Evolutionary conservation across 192 early-diverging fungal genomes (phyloP), one percentile per base, ranked within the genome.

Genomic region (Chytriomyces hyalinus): DNA sequence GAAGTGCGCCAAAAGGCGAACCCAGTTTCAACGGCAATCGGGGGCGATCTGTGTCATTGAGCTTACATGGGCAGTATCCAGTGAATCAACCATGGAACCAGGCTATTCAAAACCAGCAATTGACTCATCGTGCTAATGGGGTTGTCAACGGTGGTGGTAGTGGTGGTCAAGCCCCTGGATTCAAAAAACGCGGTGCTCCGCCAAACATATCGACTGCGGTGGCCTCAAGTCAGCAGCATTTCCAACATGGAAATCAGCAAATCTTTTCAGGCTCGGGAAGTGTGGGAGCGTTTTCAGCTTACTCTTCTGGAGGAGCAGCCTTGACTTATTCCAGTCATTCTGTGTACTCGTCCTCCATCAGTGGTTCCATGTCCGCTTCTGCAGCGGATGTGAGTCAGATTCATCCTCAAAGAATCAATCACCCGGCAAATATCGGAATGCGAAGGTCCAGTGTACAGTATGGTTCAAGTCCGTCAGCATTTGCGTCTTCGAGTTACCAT

Each of bases 1-100:
- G 36, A 36, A 36, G 36, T 36, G 36, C 36, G 36, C 2, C 36
- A 2, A 36, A 36, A 36, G 57, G 22, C 15, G 57, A 60, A n/a
- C 22, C 57, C 57, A 60, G 57, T 22, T 60, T 60, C 57, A 60
- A 60, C 57, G 57, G 57, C 57, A 22, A 22, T 15, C 63, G 63
- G 22, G 63, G 63, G 36, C 24, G 61, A 9, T 48, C 60, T 48
- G 20, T 47, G n/a, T 73, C 71, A 22, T 11, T 73, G 6, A 73
- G 71, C 44, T 48, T 73, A 47, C 43, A 73, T 48, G 61, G 60
- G 8, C 59, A 61, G 45, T 73, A 20, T 28, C 53, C 71, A 10
- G 22, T 73, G 44, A 62, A 62, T n/a, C 71, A 73, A 24, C 71
- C 60, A n/a, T 73, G 71, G 71, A 73, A 73, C 45, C 71, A 73